Percentiles rank a stretch among this genome's conserved stretches.
phyloP scores from a whole-genome alignment of 2,329 filamentous ascomycete genomes.

The Scorias spongiosa region DNA sequence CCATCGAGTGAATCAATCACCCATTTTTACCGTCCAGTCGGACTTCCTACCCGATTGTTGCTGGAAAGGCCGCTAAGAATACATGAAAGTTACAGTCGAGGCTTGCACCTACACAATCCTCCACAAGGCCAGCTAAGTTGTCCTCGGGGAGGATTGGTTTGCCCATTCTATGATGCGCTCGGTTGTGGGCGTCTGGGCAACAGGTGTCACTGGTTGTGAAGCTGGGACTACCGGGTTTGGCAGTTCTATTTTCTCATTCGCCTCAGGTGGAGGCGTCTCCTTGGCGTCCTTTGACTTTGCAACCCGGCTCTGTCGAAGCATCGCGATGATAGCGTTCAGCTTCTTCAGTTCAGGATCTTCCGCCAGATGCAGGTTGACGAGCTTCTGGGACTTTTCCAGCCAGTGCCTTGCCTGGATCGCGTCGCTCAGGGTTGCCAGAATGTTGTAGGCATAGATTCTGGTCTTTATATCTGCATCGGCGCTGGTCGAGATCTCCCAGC shows the following conservation, averaged over 20 bases:
- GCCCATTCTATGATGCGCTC: conserved; percentile 12
- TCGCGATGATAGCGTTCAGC: conserved; percentile 6
- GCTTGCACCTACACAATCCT: too few relatives aligned
- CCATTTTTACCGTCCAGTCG: too few relatives aligned
- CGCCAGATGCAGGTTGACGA: conserved; percentile 4
- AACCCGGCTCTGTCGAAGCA: conserved; percentile 6
- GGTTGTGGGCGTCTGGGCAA: conserved; percentile 6
- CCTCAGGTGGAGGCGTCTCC: background rate
- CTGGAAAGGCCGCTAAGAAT: too few relatives aligned
- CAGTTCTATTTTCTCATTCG: conserved; percentile 1
- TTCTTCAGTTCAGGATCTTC: conserved; percentile 6
- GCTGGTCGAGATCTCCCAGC: conserved; percentile 9
- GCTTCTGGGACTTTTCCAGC: conserved; percentile 6
- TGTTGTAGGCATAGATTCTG: conserved; percentile 12
- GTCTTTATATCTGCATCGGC: conserved; percentile 8
- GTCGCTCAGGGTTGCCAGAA: conserved; percentile 8
- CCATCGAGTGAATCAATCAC: too few relatives aligned
- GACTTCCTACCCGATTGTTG: too few relatives aligned
- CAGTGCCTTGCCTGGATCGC: conserved; percentile 8
- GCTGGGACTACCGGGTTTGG: conserved; percentile 1
- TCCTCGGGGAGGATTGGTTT: background rate
- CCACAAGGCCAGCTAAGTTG: background rate
- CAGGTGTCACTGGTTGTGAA: background rate
- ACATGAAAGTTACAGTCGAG: too few relatives aligned
- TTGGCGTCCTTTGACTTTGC: conserved; percentile 1